Evolutionary conservation across 2,329 filamentous ascomycete species (phyloP).

Genomic region (Malbranchea zuffiana): DNA sequence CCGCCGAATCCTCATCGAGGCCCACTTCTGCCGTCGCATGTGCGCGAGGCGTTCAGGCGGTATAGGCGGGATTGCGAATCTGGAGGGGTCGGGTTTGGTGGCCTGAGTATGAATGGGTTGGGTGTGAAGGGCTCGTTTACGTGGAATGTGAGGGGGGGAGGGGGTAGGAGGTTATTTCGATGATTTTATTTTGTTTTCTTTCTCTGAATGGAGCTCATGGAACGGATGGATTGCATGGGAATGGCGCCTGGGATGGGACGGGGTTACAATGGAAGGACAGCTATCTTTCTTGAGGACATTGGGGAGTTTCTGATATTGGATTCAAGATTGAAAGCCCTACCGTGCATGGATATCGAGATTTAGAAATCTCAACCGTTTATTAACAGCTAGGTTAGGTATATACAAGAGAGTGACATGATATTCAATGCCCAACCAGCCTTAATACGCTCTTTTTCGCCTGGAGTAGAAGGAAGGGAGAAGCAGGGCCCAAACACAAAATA

Average conservation of each 20-base stretch:
- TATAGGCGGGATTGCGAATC: constrained; percentile 41
- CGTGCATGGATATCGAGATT: too few relatives aligned
- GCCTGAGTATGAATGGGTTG: constrained; percentile 36
- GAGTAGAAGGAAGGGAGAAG: background rate
- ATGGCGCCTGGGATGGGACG: too few relatives aligned
- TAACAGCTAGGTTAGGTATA: too few relatives aligned
- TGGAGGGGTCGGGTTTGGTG: constrained; percentile 38
- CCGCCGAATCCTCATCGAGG: constrained; percentile 38
- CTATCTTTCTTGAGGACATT: too few relatives aligned
- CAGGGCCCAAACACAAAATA: background rate
- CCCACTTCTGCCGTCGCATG: constrained; percentile 38
- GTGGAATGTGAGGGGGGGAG: constrained; percentile 32
- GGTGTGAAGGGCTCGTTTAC: constrained; percentile 35
- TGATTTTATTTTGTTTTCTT: constrained; percentile 17
- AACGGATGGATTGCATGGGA: too few relatives aligned
- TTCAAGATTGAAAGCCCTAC: too few relatives aligned
- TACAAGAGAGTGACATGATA: too few relatives aligned
- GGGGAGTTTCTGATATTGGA: too few relatives aligned
- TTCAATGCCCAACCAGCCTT: too few relatives aligned
- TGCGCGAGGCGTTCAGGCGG: constrained; percentile 40
- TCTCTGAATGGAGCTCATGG: too few relatives aligned
- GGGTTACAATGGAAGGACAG: too few relatives aligned
- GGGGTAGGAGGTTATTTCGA: constrained; percentile 36
- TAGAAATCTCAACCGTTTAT: too few relatives aligned
- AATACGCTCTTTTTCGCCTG: constrained; percentile 1